Evolutionary conservation across 2,329 filamentous ascomycete genomes (phyloP), one percentile per base, ranked within the genome.

Genomic region (Cladosporium velox): DNA sequence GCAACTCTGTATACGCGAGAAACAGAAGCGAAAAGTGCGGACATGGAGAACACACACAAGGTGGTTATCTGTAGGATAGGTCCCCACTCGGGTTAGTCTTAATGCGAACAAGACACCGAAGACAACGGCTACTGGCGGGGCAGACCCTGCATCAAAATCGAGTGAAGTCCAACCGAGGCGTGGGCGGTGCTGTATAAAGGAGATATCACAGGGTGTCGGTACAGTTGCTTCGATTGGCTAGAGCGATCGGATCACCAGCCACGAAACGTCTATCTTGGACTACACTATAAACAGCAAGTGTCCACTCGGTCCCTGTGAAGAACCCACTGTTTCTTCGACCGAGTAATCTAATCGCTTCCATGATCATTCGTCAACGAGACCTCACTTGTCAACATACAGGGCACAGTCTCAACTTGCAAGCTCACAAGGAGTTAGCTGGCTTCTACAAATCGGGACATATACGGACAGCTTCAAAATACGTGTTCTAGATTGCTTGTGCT

Each of bases 1-100:
- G 57, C 57, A 59, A 26, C 57, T 59, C 57, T 44, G 28, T 26
- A n/a, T 24, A n/a, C 4, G 24, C 28, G 35, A 3, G 24, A 30
- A 3, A 59, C 2, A 2, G 57, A 38, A 7, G 24, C n/a, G 15
- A 47, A 44, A 28, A 59, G 34, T 6, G 38, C 41, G 57, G 21
- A 59, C 57, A 59, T 59, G 57, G n/a, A 59, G 57, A 47, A 44
- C 28, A 26, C 30, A 44, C 34, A 59, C 57, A 59, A 59, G 57
- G 57, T 59, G 38, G 57, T 59, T 59, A 59, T 59, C 57, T 59
- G 1, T 14, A 24, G 57, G 34, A 47, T 14, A 26, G 26, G 57
- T 57, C 21, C 12, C 57, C 57, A 59, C 57, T 35, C 34, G 38
- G 35, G 35, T 59, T 38, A 58, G 55, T 26, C 38, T 59, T 47